Evolutionary conservation across 371 early-diverging fungal species (phyloP).

Genomic region (Rhizopus sp.): DNA sequence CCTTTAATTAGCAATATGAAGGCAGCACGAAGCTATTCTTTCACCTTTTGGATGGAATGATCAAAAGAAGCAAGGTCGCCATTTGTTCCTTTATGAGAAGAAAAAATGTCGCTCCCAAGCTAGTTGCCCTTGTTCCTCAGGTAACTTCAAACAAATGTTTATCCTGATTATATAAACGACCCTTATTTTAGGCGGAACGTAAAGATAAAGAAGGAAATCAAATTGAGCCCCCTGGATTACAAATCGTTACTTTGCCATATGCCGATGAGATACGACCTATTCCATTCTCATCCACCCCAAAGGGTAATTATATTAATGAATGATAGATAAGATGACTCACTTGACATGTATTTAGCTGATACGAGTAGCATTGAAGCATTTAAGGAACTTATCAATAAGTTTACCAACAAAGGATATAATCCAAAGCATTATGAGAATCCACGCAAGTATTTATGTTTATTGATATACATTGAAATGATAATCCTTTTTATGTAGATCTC

Average conservation of each 20-base stretch:
- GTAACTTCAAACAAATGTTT: slow-evolving; percentile 1
- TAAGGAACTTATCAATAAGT: slow-evolving; percentile 30
- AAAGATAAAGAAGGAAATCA: slow-evolving; percentile 34
- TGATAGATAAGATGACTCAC: slow-evolving; percentile 29
- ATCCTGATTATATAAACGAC: background rate
- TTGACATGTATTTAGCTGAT: slow-evolving; percentile 12
- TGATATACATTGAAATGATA: background rate
- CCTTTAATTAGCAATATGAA: slow-evolving; percentile 10
- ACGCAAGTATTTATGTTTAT: slow-evolving; percentile 31
- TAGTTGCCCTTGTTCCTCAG: slow-evolving; percentile 24
- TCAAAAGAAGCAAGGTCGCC: slow-evolving; percentile 10
- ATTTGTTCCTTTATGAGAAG: slow-evolving; percentile 19
- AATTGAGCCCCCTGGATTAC: slow-evolving; percentile 61
- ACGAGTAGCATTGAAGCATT: background rate
- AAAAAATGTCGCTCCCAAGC: slow-evolving; percentile 6
- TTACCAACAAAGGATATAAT: slow-evolving; percentile 49
- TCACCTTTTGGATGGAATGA: slow-evolving; percentile 5
- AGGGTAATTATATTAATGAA: slow-evolving; percentile 14
- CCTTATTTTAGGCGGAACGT: slow-evolving; percentile 27
- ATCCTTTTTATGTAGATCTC: slow-evolving; percentile 33
- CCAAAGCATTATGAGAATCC: slow-evolving; percentile 62
- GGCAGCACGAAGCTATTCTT: slow-evolving; percentile 11
- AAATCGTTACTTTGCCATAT: slow-evolving; percentile 67
- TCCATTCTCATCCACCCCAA: slow-evolving; percentile 25
- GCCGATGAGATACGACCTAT: slow-evolving; percentile 66